Base-by-base conservation (phyloP, 225 moss, liverwort and hornwort species). In the Marchantia paleacea region DNA sequence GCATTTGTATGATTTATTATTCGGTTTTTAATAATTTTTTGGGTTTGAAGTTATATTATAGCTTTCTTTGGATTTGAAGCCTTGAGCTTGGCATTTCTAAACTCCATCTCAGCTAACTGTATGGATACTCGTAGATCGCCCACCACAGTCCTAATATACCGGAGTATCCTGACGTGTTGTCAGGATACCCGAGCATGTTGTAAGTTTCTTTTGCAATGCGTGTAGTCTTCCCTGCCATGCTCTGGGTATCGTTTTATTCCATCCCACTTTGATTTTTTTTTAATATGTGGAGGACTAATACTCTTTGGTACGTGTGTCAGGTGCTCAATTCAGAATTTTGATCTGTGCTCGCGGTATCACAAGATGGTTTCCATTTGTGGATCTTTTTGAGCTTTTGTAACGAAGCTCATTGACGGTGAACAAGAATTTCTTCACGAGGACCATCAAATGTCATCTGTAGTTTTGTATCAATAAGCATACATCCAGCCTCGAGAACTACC, bases 291-390 rank as follows among this genome's bases (percentile, higher is more conserved):
- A 52, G 1, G 10, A 31, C 60, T 76, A 31, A 76, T 60, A 31
- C 39, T 58, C 22, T 20, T 76, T 76, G 60, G 60, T 29, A 10
- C 28, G 5, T 30, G 39, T 47, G 30, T 76, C 75, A 76, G 75
- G 75, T 60, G 18, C 60, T 60, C 75, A 76, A 76, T 57, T 76
- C 75, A 39, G 75, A 60, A 60, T 60, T 19, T 16, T 39, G 75
- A 60, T 22, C 55, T 30, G 20, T 30, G 22, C 26, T 52, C 55
- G 74, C 29, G 52, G 74, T 28, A 74, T 25, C 60, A 76, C 29
- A 28, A 31, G 75, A 55, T 60, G 58, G 58, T 31, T 76, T 28
- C 31, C 12, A 30, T 20, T 52, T 12, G 26, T 39, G 60, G 22
- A 76, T 16, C 28, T 74, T 14, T 57, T 74, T 68, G 29, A 68